Conservation (phyloP, 805 yeast species). For the Zygoascus ofunaensis region DNA sequence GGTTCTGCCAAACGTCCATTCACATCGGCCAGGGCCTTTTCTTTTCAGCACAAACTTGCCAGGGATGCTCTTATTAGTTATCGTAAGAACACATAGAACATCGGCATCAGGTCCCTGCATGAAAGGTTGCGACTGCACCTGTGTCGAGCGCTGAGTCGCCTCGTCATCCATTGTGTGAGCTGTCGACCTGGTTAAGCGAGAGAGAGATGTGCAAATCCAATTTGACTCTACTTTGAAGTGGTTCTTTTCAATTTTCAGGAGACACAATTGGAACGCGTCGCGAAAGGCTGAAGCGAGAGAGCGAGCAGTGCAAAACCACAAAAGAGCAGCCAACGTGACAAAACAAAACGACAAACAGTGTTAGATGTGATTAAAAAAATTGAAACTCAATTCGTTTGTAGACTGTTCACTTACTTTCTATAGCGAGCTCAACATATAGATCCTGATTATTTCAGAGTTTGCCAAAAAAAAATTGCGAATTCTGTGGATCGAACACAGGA, state of each 20-base stretch:
- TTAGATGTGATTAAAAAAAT: too few relatives aligned
- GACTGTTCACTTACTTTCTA: too few relatives aligned
- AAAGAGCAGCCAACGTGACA: too few relatives aligned
- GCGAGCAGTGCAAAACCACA: too few relatives aligned
- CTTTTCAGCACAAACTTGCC: conserved; percentile 6
- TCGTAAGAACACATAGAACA: conserved; percentile 15
- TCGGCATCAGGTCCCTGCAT: conserved; percentile 1
- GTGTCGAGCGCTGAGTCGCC: conserved; percentile 12
- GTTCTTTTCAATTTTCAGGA: background rate
- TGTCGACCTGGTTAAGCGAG: background rate
- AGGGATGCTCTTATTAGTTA: conserved; percentile 4
- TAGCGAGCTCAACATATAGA: too few relatives aligned
- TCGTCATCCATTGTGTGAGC: conserved; percentile 5
- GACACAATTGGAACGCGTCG: background rate
- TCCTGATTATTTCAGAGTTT: too few relatives aligned
- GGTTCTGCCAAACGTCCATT: conserved; percentile 74
- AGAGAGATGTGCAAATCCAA: background rate
- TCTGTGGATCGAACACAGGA: conserved; percentile 83
- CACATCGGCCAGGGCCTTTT: conserved; percentile 2
- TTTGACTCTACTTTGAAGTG: background rate
- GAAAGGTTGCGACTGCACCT: conserved; percentile 2
- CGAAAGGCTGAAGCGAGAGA: background rate
- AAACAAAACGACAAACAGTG: too few relatives aligned
- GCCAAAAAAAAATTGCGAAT: conserved; percentile 27
- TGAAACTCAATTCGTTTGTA: too few relatives aligned